Conservation (phyloP, 257 asterid genomes). For the Nemophila menziesii region DNA sequence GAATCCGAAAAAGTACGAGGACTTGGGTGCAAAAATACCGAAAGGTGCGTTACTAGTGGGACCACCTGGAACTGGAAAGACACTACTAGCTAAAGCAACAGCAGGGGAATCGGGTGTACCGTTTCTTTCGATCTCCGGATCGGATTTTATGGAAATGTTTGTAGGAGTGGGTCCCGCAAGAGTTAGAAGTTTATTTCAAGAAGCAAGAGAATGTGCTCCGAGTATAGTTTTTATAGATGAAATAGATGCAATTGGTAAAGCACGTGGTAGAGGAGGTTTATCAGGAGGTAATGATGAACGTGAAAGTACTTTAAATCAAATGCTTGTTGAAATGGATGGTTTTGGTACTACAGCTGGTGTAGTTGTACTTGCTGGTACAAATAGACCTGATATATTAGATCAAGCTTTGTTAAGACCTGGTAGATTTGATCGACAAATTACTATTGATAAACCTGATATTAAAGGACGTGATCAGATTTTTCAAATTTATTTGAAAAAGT, state of each 20-base stretch:
- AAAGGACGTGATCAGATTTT: slow-evolving; percentile 90
- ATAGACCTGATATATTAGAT: slow-evolving; percentile 81
- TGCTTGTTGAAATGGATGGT: slow-evolving; percentile 96
- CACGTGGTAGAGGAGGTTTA: slow-evolving; percentile 63
- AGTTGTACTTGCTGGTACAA: slow-evolving; percentile 89
- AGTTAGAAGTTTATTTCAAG: slow-evolving; percentile 75
- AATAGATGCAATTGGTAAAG: slow-evolving; percentile 84
- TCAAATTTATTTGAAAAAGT: slow-evolving; percentile 47
- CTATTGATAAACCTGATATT: slow-evolving; percentile 77
- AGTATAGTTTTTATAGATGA: slow-evolving; percentile 86
- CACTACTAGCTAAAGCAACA: slow-evolving; percentile 90
- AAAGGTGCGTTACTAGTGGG: slow-evolving; percentile 90
- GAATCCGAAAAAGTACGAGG: slow-evolving; percentile 80
- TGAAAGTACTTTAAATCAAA: slow-evolving; percentile 79
- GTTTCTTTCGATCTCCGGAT: slow-evolving; percentile 74
- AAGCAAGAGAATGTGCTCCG: slow-evolving; percentile 85
- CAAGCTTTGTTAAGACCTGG: slow-evolving; percentile 87
- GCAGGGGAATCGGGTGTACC: slow-evolving; percentile 93
- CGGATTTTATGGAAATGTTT: slow-evolving; percentile 81
- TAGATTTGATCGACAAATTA: slow-evolving; percentile 83
- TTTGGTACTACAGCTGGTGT: slow-evolving; percentile 81
- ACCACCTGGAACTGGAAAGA: slow-evolving; percentile 95
- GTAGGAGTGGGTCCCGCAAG: slow-evolving; percentile 91
- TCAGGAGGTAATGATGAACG: slow-evolving; percentile 57
- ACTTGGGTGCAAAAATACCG: slow-evolving; percentile 81